A percentile compares a stretch with the other conserved stretches of the same genome.
Conservation (phyloP, 1,139 yeast species). For the Debaryomyces fabryi region DNA sequence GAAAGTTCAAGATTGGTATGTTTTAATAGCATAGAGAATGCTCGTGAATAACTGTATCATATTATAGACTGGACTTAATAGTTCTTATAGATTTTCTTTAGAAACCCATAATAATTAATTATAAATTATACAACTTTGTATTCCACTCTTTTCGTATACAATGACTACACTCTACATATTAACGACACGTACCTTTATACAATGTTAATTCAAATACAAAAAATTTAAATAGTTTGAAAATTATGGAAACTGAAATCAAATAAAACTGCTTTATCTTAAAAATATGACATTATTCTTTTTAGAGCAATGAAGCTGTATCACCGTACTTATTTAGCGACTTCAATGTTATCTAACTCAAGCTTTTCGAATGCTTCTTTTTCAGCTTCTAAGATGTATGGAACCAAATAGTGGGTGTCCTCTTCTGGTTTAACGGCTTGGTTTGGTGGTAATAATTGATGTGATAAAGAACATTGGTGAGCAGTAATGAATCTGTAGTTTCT, state of each 20-base stretch:
- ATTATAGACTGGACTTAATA: constrained; percentile 4
- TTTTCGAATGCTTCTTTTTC: constrained; percentile 92
- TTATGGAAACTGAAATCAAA: constrained; percentile 1
- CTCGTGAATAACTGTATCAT: background rate
- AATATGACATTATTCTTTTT: constrained; percentile 8
- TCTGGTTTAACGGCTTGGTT: constrained; percentile 77
- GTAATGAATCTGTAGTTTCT: constrained; percentile 90
- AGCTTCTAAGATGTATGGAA: constrained; percentile 90
- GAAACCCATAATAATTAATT: background rate
- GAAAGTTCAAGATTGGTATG: constrained; percentile 60
- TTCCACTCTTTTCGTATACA: background rate
- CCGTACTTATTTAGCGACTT: constrained; percentile 25
- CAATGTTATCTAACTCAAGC: constrained; percentile 82
- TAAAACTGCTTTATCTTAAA: constrained; percentile 4
- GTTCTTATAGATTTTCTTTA: constrained; percentile 3
- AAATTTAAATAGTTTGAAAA: constrained; percentile 4
- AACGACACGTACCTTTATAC: constrained; percentile 1
- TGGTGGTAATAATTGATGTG: constrained; percentile 84
- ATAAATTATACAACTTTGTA: background rate
- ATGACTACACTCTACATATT: background rate
- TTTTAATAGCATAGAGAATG: background rate
- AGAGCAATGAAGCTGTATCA: background rate
- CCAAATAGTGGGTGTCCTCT: constrained; percentile 82
- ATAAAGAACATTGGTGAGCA: constrained; percentile 84
- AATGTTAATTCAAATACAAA: constrained; percentile 6